Conservation (phyloP, 495 filamentous ascomycete genomes). For the Monascus purpureus region DNA sequence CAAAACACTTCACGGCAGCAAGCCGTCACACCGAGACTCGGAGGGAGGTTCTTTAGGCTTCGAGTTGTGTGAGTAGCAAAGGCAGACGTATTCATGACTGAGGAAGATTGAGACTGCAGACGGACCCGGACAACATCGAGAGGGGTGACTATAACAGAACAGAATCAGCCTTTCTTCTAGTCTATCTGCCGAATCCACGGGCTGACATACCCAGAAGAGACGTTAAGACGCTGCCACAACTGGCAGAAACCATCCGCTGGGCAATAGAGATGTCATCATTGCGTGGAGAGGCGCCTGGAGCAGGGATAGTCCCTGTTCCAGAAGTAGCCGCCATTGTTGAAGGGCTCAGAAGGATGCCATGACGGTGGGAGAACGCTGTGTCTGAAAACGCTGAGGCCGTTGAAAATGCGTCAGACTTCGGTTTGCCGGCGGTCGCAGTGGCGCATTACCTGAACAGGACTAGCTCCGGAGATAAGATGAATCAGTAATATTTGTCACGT, state of each 20-base stretch:
- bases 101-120: slow-evolving; percentile 65
- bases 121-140: slow-evolving; percentile 94
- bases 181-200: slow-evolving; percentile 1
- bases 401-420: slow-evolving; percentile 5
- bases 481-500: neutral
- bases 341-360: slow-evolving; percentile 23
- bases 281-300: slow-evolving; percentile 5
- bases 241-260: slow-evolving; percentile 92
- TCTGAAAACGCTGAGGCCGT: neutral
- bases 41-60: slow-evolving; percentile 50
- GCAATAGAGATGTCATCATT: slow-evolving; percentile 50
- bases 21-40: slow-evolving; percentile 78
- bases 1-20: slow-evolving; percentile 98
- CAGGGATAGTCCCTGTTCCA: slow-evolving; percentile 13
- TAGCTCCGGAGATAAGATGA: slow-evolving; percentile 14
- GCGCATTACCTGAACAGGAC: slow-evolving; percentile 6
- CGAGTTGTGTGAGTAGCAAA: slow-evolving; percentile 35
- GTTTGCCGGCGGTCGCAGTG: slow-evolving; percentile 11
- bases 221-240: slow-evolving; percentile 78
- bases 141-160: slow-evolving; percentile 59
- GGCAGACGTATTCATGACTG: slow-evolving; percentile 21
- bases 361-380: slow-evolving; percentile 9
- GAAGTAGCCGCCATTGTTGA: slow-evolving; percentile 22
- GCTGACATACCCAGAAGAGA: slow-evolving; percentile 61
- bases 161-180: neutral